Evolutionary conservation across 805 yeast species (phyloP).

Genomic region (Suhomyces canberraensis): DNA sequence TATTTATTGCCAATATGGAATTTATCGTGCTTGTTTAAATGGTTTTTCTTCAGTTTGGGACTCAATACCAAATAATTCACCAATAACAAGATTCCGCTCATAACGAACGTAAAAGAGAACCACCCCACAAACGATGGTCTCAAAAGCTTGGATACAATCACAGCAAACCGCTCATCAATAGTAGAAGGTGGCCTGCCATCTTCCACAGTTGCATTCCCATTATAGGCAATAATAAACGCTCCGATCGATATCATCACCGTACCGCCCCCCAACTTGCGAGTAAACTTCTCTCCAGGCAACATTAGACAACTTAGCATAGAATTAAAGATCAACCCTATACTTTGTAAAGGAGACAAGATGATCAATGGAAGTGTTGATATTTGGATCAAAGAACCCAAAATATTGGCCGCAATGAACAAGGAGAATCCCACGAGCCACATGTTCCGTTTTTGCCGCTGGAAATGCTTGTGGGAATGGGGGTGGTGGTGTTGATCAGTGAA

Average conservation of each 20-base stretch:
- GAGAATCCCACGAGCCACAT: slow-evolving; percentile 75
- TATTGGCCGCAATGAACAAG: slow-evolving; percentile 67
- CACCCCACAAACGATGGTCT: slow-evolving; percentile 55
- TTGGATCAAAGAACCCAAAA: slow-evolving; percentile 80
- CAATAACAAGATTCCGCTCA: slow-evolving; percentile 19
- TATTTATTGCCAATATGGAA: slow-evolving; percentile 15
- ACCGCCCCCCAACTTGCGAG: slow-evolving; percentile 54
- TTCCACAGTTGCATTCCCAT: slow-evolving; percentile 49
- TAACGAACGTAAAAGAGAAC: slow-evolving; percentile 41
- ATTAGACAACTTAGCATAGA: slow-evolving; percentile 64
- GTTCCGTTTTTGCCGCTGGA: slow-evolving; percentile 42
- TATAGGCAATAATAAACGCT: slow-evolving; percentile 72
- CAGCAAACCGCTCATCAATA: slow-evolving; percentile 33
- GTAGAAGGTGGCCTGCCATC: slow-evolving; percentile 17
- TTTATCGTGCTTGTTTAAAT: slow-evolving; percentile 2
- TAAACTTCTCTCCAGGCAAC: slow-evolving; percentile 66
- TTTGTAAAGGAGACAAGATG: slow-evolving; percentile 77
- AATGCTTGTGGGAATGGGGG: slow-evolving; percentile 25
- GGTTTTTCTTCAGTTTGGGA: not conserved
- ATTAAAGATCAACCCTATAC: slow-evolving; percentile 85
- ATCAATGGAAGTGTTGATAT: slow-evolving; percentile 80
- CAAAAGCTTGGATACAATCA: slow-evolving; percentile 33
- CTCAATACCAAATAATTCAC: slow-evolving; percentile 15
- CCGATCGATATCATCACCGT: slow-evolving; percentile 69
- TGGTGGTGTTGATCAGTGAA: slow-evolving; percentile 12